Evolutionary conservation across 2,329 filamentous ascomycete genomes (phyloP).

Genomic region (Akanthomyces uredinophilus): DNA sequence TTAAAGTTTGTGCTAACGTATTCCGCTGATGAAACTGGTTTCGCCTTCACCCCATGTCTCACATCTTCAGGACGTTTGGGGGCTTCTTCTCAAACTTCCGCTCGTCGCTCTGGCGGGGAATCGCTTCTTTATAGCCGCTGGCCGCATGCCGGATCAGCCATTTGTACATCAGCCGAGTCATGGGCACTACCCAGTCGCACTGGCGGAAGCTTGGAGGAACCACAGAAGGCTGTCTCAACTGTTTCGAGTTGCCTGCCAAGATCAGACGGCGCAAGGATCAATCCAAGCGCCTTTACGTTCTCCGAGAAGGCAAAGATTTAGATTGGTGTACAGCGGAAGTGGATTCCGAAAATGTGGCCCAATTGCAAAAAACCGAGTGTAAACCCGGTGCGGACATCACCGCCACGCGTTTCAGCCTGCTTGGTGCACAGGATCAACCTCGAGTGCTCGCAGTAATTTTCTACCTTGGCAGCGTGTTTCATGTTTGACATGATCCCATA

Average conservation of each 20-base stretch:
- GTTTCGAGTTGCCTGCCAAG: not conserved
- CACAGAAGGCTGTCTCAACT: not conserved
- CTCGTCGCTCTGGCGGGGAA: not conserved
- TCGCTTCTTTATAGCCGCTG: not conserved
- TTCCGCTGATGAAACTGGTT: conserved; percentile 7
- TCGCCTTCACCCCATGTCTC: conserved; percentile 6
- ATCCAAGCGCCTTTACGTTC: not conserved
- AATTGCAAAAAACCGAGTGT: not conserved
- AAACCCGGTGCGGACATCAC: not conserved
- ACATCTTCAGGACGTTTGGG: not conserved
- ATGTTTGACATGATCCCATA: not conserved
- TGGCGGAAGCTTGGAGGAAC: not conserved
- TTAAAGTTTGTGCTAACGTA: not conserved
- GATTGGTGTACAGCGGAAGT: not conserved
- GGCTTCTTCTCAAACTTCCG: not conserved
- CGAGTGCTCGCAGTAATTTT: not conserved
- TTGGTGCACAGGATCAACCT: not conserved
- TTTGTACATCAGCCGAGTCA: not conserved
- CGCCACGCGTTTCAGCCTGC: not conserved
- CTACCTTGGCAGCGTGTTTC: not conserved
- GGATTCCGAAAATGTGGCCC: not conserved
- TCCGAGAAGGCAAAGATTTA: not conserved
- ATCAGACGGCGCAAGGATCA: not conserved
- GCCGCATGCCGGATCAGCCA: not conserved
- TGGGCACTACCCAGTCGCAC: not conserved